Evolutionary conservation across 768 basidiomycete genomes (phyloP), one percentile per base, ranked within the genome.

Genomic region (Xanthoconium stramineum): DNA sequence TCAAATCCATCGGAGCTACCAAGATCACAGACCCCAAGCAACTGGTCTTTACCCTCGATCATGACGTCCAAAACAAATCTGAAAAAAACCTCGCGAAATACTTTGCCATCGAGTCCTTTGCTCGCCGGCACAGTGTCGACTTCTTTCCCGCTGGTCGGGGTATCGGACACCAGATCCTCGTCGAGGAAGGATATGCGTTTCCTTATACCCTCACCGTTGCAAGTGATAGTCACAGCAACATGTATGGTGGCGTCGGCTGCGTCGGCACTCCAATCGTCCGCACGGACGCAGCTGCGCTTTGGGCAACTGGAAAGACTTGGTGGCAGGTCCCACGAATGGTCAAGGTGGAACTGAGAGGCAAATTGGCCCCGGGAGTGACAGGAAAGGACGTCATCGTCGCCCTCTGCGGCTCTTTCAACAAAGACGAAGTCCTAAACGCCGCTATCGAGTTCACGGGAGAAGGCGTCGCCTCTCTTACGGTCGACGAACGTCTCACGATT

Each of bases 361-460:
- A 75, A 57, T 81, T 98, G 0, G 80, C 89, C 0, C 83, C 88
- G 0, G 97, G 97, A 5, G 96, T 98, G 2, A 95, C 94, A 0
- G 97, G 97, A 35, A 99, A 99, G 73, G 97, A 99, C 67, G 91
- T 99, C 42, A 98, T 99, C 56, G 90, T 99, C 15, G 96, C 97
- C 0, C 81, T 98, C 5, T 98, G 96, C 55, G 94, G 96, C 7
- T 88, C 86, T 30, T 98, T 98, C 78, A 96, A 96, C 77, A 81
- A 88, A 57, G 96, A 98, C 69, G 93, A 98, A 70, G 97, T 98
- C 3, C 80, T 99, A 46, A 99, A 99, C 65, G 89, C 90, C 29
- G 97, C 95, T 2, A 86, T 99, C 70, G 97, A 99, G 71, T 99
- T 99, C 70, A 85, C 87, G 0, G 97, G 97, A 12, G 86, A 91